Conservation (phyloP, 2,329 filamentous ascomycete genomes). For the Aspergillus cejpii region DNA sequence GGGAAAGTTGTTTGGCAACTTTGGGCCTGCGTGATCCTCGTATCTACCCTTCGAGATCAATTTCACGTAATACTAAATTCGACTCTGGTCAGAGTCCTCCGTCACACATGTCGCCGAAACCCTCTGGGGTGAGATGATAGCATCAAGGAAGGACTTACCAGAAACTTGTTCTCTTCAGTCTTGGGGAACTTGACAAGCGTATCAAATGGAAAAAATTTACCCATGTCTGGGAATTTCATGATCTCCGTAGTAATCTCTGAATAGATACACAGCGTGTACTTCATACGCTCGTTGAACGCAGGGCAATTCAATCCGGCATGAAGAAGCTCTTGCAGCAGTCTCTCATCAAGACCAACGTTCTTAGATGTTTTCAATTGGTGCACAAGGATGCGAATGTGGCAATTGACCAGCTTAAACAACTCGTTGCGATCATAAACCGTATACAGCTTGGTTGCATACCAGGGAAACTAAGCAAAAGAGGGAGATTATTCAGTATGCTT, state of each 20-base stretch:
- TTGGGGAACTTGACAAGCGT: conserved; percentile 25
- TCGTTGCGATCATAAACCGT: conserved; percentile 43
- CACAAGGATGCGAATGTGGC: conserved; percentile 63
- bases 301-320: conserved; percentile 39
- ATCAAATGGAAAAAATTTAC: conserved; percentile 39
- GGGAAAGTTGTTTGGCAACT: conserved; percentile 19
- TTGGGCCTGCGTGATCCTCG: conserved; percentile 4
- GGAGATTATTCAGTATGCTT: conserved; percentile 1
- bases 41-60: conserved; percentile 20
- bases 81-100: neutral
- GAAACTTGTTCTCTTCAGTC: conserved; percentile 16
- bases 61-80: conserved; percentile 20
- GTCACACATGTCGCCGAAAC: neutral
- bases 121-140: neutral
- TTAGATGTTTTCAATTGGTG: conserved; percentile 50
- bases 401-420: conserved; percentile 40
- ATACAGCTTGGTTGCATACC: conserved; percentile 42
- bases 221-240: conserved; percentile 20
- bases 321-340: conserved; percentile 36
- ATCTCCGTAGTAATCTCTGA: conserved; percentile 20
- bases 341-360: conserved; percentile 36
- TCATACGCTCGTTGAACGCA: conserved; percentile 42
- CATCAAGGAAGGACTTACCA: conserved; percentile 20
- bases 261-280: conserved; percentile 29
- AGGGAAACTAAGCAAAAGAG: conserved; percentile 42